Evolutionary conservation across 345 rosid species (phyloP).

Genomic region (Pistacia atlantica): DNA sequence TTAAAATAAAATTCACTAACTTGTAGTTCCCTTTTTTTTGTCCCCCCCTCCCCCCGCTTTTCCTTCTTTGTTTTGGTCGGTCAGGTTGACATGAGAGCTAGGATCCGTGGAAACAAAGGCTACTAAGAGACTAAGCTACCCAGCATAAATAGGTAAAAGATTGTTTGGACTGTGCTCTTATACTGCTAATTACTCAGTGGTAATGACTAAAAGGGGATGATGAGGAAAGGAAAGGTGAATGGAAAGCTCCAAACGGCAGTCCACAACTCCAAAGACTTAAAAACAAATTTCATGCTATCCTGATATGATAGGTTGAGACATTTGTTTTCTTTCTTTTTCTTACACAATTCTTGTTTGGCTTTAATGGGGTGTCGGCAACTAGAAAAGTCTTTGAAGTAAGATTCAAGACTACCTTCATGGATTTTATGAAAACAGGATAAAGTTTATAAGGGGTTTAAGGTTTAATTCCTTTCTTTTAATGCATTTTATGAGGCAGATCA

Average conservation of each 20-base stretch:
- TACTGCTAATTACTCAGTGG: not conserved
- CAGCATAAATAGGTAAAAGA: not conserved
- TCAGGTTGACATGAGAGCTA: slow-evolving; percentile 97
- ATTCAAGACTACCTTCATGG: too few relatives aligned
- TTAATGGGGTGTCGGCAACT: not conserved
- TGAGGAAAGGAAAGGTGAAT: not conserved
- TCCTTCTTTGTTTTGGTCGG: not conserved
- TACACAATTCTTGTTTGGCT: not conserved
- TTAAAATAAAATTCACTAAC: not conserved
- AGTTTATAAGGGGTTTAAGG: not conserved
- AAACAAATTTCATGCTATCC: not conserved
- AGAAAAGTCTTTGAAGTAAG: not conserved
- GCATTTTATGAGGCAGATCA: not conserved
- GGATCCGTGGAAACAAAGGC: slow-evolving; percentile 96
- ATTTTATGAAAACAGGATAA: not conserved
- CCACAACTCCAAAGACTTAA: not conserved
- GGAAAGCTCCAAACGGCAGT: not conserved
- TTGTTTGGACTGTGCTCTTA: not conserved
- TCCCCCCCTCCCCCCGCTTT: too few relatives aligned
- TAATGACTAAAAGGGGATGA: not conserved
- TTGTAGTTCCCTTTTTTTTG: not conserved
- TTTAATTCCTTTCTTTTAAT: too few relatives aligned
- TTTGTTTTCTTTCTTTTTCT: not conserved
- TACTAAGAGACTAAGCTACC: slow-evolving; percentile 39
- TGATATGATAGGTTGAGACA: not conserved